Evolutionary conservation across 805 yeast species (phyloP), one percentile per base, ranked within the genome.

Genomic region (Komagataella kurtzmanii): DNA sequence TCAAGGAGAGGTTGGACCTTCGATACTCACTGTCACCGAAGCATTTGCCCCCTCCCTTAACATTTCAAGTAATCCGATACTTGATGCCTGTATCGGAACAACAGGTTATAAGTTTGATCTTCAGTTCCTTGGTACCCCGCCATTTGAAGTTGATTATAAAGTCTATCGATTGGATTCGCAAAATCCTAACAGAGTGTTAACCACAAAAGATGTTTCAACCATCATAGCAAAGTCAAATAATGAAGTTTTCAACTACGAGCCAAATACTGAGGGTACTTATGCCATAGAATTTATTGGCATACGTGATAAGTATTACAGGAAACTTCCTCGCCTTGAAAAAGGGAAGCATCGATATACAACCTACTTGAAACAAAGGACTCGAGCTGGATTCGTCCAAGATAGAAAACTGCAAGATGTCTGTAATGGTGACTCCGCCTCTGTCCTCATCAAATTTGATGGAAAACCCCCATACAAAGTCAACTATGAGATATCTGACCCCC

Each of bases 71-170:
- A 70, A 70, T 12, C 80, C 91, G 2, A 79, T 91, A 2, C 71
- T 80, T 23, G 98, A 91, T 59, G 79, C 84, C 49, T 93, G 99
- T 69, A 85, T 93, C 30, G 99, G 99, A 0, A 88, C 89, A 47
- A 82, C 88, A 7, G 99, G 97, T 0, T 79, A 73, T 57, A 70
- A 71, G 21, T 80, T 89, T 54, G 72, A 75, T 36, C 88, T 88
- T 55, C 86, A 83, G 50, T 72, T 90, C 53, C 65, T 74, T 4
- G 98, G 99, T 17, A 77, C 81, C 24, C 85, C 96, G 0, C 97
- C 98, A 1, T 93, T 85, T 67, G 74, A 74, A 51, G 73, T 88
- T 21, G 75, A 73, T 45, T 82, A 83, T 54, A 74, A 76, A 47
- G 80, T 83, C 12, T 85, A 78, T 58, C 77, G 79, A 52, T 61